phyloP scores from a whole-genome alignment of 345 rosid species.

The Schrenkiella parvula region DNA sequence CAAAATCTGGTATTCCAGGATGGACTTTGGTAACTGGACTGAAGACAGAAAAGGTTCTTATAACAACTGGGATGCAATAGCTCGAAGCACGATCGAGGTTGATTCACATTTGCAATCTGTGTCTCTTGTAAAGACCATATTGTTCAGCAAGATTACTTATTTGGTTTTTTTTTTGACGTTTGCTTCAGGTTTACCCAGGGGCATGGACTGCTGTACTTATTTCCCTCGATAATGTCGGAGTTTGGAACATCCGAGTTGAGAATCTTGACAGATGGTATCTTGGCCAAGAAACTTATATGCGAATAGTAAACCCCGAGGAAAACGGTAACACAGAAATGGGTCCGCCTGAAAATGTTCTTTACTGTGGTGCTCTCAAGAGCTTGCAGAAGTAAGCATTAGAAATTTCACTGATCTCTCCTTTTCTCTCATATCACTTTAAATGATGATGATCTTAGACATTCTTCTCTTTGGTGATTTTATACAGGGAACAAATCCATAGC shows the following conservation, averaged over 20 bases:
- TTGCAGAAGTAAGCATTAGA: constrained; percentile 50
- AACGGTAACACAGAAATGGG: constrained; percentile 70
- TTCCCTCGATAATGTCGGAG: constrained; percentile 81
- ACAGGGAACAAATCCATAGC: constrained; percentile 35
- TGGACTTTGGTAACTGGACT: constrained; percentile 90
- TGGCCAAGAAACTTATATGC: constrained; percentile 93
- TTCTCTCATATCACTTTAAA: neutral
- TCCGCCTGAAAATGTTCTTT: constrained; percentile 62
- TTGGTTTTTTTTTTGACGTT: neutral
- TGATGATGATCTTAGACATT: neutral
- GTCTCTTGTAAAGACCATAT: neutral
- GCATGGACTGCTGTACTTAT: constrained; percentile 84
- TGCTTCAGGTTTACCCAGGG: constrained; percentile 78
- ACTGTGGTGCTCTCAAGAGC: constrained; percentile 57
- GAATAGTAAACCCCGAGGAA: constrained; percentile 76
- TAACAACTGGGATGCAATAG: constrained; percentile 71
- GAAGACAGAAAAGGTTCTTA: constrained; percentile 62
- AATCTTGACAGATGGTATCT: constrained; percentile 94
- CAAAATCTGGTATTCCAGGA: constrained; percentile 40
- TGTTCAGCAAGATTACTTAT: neutral
- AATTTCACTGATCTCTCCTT: neutral
- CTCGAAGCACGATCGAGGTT: constrained; percentile 75
- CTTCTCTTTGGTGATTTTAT: neutral
- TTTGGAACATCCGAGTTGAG: constrained; percentile 86
- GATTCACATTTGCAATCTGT: neutral